A percentile compares a stretch with the other conserved stretches of the same genome.
Evolutionary conservation across 371 early-diverging fungal genomes (phyloP).

Genomic region (Actinomortierella wolfii): DNA sequence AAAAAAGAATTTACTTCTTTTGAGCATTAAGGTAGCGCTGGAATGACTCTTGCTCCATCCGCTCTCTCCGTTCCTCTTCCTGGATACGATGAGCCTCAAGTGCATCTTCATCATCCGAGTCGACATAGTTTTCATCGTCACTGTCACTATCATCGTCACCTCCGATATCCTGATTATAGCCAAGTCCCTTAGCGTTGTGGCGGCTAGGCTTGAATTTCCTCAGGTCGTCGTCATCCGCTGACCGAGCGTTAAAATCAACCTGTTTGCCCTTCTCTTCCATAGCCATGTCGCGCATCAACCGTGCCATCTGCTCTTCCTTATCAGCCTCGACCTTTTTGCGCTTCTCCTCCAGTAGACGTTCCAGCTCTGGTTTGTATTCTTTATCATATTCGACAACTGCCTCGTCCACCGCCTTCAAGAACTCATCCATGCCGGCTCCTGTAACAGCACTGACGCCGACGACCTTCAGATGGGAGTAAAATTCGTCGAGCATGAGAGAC

Average conservation of each 20-base stretch:
- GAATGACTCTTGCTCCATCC: slow-evolving; percentile 12
- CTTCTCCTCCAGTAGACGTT: slow-evolving; percentile 27
- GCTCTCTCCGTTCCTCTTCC: slow-evolving; percentile 9
- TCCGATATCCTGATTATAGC: slow-evolving; percentile 43
- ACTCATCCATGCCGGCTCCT: slow-evolving; percentile 92
- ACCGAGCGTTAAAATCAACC: slow-evolving; percentile 5
- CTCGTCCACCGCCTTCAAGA: slow-evolving; percentile 86
- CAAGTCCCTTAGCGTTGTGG: slow-evolving; percentile 29
- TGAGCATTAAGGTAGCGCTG: slow-evolving; percentile 4
- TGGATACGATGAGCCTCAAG: slow-evolving; percentile 8
- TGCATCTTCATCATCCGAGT: slow-evolving; percentile 7
- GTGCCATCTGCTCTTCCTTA: slow-evolving; percentile 43
- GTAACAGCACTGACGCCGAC: slow-evolving; percentile 95
- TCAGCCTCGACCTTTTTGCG: slow-evolving; percentile 29
- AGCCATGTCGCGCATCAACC: slow-evolving; percentile 23
- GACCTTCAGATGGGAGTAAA: slow-evolving; percentile 89
- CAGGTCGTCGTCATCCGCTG: neutral
- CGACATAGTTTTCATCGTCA: slow-evolving; percentile 30
- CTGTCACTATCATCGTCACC: slow-evolving; percentile 49
- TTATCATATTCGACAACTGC: slow-evolving; percentile 83
- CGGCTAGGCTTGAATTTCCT: slow-evolving; percentile 6
- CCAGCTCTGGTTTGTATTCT: slow-evolving; percentile 41
- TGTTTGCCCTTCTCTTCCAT: slow-evolving; percentile 29
- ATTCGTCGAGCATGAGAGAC: slow-evolving; percentile 98
- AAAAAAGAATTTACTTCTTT: too few relatives aligned